These are phyloP conservation scores for Catharanthus roseus DNA, from an alignment of 257 asterid genomes.

Conservation along the genomic window DNA sequence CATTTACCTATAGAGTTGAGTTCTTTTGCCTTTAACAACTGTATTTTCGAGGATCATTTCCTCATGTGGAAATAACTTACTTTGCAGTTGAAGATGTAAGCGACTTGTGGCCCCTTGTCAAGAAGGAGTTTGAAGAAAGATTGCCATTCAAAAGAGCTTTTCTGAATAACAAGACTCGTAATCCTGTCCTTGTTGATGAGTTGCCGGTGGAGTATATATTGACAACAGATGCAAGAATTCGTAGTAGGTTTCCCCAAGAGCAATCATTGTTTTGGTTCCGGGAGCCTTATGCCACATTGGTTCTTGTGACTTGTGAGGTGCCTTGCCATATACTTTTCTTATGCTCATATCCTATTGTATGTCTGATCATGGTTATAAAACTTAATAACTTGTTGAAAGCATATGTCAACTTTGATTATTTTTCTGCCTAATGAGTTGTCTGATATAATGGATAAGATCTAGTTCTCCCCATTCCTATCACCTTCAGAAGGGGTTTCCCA, in stretches of 20 bases:
- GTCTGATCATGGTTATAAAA: background rate
- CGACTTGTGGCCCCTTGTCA: slow-evolving; percentile 84
- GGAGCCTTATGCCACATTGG: slow-evolving; percentile 89
- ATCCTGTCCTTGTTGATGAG: slow-evolving; percentile 75
- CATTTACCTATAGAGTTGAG: background rate
- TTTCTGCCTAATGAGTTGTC: background rate
- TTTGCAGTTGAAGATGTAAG: slow-evolving; percentile 94
- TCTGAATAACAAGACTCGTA: slow-evolving; percentile 91
- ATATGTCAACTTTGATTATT: background rate
- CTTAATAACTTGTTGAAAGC: background rate
- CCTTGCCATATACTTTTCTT: background rate
- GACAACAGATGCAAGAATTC: slow-evolving; percentile 96
- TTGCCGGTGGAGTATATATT: slow-evolving; percentile 80
- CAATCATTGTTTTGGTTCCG: slow-evolving; percentile 91
- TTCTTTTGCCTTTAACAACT: too few species aligned
- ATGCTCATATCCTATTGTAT: background rate
- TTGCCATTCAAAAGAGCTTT: slow-evolving; percentile 67
- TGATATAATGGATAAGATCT: background rate
- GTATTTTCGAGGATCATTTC: background rate
- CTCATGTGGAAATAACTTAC: slow-evolving; percentile 14
- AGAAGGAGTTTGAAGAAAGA: slow-evolving; percentile 74
- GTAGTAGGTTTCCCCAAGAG: slow-evolving; percentile 94
- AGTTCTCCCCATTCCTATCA: background rate
- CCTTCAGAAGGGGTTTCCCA: background rate
- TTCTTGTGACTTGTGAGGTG: slow-evolving; percentile 96